phyloP scores from a whole-genome alignment of 192 early-diverging fungal genomes.

The Backusella psychrophila region DNA sequence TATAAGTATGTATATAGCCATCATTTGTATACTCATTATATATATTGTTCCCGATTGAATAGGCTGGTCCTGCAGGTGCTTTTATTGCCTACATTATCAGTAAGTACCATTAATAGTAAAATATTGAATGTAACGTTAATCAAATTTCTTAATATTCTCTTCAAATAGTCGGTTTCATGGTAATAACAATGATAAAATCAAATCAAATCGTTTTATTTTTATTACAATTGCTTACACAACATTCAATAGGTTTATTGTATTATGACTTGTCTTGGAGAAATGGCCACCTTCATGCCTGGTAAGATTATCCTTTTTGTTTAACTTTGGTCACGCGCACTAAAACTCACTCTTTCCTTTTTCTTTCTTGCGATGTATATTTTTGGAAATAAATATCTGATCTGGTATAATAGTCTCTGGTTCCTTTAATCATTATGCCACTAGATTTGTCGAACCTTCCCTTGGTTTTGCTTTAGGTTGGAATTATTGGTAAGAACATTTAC shows the following conservation, averaged over 20 bases:
- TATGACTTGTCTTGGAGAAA: slow-evolving; percentile 83
- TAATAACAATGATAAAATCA: slow-evolving; percentile 8
- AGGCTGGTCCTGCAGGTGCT: slow-evolving; percentile 73
- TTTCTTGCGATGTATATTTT: slow-evolving; percentile 1
- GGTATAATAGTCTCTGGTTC: slow-evolving; percentile 56
- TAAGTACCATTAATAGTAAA: slow-evolving; percentile 14
- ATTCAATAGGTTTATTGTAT: slow-evolving; percentile 59
- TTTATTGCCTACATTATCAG: slow-evolving; percentile 59
- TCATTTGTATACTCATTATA: not conserved
- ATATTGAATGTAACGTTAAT: not conserved
- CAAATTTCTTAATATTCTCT: not conserved
- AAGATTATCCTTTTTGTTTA: not conserved
- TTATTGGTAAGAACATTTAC: slow-evolving; percentile 45
- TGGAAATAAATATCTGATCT: slow-evolving; percentile 6
- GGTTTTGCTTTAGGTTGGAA: slow-evolving; percentile 74
- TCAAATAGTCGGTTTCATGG: slow-evolving; percentile 32
- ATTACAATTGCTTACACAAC: not conserved
- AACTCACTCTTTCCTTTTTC: not conserved
- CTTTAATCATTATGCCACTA: slow-evolving; percentile 70
- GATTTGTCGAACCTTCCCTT: slow-evolving; percentile 77
- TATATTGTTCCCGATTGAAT: not conserved
- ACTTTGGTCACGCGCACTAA: not conserved
- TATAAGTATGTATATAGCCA: not conserved
- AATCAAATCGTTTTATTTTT: not conserved
- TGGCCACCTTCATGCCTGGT: slow-evolving; percentile 77